phyloP scores from a whole-genome alignment of 192 early-diverging fungal species.

The Coemansia sp. region DNA sequence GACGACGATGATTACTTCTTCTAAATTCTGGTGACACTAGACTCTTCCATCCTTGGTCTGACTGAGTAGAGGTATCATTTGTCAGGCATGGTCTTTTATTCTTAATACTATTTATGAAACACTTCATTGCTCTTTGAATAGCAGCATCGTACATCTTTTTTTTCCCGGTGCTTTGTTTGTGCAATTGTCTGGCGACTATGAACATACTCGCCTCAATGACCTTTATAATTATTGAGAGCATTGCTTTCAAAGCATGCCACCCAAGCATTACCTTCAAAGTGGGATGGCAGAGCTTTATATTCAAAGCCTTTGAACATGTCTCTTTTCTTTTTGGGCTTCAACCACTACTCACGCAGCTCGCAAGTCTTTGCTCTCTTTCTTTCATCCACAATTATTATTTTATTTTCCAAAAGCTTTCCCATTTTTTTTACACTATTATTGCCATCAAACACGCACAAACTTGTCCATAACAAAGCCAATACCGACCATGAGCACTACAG shows the following conservation, averaged over 20 bases:
- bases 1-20: slow-evolving; percentile 30
- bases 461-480: neutral
- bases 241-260: neutral
- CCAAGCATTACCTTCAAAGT: neutral
- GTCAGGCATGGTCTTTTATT: neutral
- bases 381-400: slow-evolving; percentile 10
- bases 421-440: neutral
- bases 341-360: neutral
- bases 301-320: neutral
- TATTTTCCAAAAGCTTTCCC: slow-evolving; percentile 8
- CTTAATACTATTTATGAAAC: neutral
- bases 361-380: neutral
- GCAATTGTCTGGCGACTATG: neutral
- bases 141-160: neutral
- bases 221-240: neutral
- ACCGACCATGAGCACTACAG: slow-evolving; percentile 12
- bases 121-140: neutral
- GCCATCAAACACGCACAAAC: neutral
- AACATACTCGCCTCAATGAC: neutral
- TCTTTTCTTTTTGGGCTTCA: neutral
- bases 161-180: neutral
- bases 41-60: neutral
- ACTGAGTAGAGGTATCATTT: neutral
- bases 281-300: neutral
- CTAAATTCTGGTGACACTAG: neutral